These are phyloP conservation scores for Saraca asoca DNA, from an alignment of 331 rosid species.

Conservation along the genomic window DNA sequence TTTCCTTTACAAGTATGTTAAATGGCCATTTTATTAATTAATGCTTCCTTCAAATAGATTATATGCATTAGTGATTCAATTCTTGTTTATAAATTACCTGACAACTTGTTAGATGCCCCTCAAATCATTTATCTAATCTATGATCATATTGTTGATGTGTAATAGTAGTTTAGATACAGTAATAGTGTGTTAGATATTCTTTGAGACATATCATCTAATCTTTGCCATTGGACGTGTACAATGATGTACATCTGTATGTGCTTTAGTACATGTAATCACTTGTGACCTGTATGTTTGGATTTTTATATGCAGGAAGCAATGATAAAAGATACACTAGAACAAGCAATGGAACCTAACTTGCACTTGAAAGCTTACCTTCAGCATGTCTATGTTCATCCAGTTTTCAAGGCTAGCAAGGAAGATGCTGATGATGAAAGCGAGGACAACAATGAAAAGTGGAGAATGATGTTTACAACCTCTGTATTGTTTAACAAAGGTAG, in stretches of 20 bases:
- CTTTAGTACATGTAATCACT: too few relatives aligned
- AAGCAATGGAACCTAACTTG: conserved; percentile 76
- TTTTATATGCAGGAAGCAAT: conserved; percentile 69
- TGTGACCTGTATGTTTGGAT: too few relatives aligned
- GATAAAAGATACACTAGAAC: conserved; percentile 91
- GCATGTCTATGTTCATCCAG: conserved; percentile 69
- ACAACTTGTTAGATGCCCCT: neutral
- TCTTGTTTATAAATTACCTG: conserved; percentile 15
- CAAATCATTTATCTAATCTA: too few relatives aligned
- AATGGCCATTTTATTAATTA: conserved; percentile 9
- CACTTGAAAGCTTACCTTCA: conserved; percentile 82
- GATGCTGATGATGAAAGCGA: conserved; percentile 53
- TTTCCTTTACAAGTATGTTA: conserved; percentile 72
- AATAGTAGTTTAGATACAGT: too few relatives aligned
- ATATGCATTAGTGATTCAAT: conserved; percentile 21
- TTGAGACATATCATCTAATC: neutral
- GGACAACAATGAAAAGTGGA: conserved; percentile 33
- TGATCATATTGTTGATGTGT: too few relatives aligned
- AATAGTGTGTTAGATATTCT: too few relatives aligned
- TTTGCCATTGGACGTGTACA: too few relatives aligned
- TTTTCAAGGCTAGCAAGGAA: conserved; percentile 60
- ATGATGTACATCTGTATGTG: too few relatives aligned
- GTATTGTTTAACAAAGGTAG: too few relatives aligned
- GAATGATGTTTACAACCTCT: too few relatives aligned
- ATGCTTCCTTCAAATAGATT: conserved; percentile 14